Percentiles rank a stretch among this genome's conserved stretches.
These are phyloP conservation scores for Lentinula edodes DNA, from an alignment of 768 basidiomycete species.

Conservation along the genomic window DNA sequence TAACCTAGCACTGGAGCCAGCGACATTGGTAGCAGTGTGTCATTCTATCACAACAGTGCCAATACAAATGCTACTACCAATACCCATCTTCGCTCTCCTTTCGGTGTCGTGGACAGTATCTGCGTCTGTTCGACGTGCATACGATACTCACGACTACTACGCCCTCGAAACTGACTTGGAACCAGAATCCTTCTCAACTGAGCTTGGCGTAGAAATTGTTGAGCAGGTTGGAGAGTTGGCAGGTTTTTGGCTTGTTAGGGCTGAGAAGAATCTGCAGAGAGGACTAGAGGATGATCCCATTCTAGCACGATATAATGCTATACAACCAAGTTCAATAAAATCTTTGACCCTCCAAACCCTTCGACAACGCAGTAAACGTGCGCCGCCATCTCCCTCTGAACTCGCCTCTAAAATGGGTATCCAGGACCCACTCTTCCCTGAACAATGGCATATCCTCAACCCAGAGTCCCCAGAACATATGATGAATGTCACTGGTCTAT, in stretches of 20 bases:
- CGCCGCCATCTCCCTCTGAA: conserved; percentile 52
- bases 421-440: conserved; percentile 74
- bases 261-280: conserved; percentile 29
- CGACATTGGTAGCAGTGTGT: neutral
- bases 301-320: conserved; percentile 42
- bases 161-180: conserved; percentile 51
- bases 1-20: neutral
- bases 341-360: conserved; percentile 58
- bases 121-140: conserved; percentile 15
- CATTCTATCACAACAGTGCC: too few relatives aligned
- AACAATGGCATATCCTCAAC: conserved; percentile 96
- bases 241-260: conserved; percentile 82
- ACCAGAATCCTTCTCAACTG: conserved; percentile 42
- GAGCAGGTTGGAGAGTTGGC: conserved; percentile 81
- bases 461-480: conserved; percentile 70
- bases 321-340: conserved; percentile 42
- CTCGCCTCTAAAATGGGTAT: conserved; percentile 63
- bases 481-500: conserved; percentile 92
- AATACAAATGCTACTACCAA: neutral
- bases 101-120: neutral
- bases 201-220: conserved; percentile 78
- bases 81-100: neutral
- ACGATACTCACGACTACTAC: conserved; percentile 79
- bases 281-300: conserved; percentile 41
- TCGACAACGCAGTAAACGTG: conserved; percentile 66